Base-by-base conservation (phyloP, 2,329 filamentous ascomycete species). In the Trichoderma breve region DNA sequence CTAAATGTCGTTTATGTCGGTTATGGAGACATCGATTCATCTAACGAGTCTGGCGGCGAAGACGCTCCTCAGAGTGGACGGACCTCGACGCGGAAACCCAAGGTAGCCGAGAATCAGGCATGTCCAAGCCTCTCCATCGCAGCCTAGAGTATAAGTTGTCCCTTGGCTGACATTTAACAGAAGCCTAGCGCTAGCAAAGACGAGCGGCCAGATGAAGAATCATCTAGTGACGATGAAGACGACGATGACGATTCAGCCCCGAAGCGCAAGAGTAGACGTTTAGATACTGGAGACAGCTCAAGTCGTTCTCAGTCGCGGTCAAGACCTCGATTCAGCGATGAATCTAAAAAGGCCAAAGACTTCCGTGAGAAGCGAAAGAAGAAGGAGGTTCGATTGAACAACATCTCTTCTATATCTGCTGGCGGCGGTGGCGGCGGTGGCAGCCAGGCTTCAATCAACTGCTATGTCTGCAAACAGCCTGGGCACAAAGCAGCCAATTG, bases 321-420 rank as follows among this genome's bases (percentile, higher is more conserved):
- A 34, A 78, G 73, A 30, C 73, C 79, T 32, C 77, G 78, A 60
- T 75, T 75, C 34, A 76, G 63, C 64, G 24, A 73, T 14, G 79
- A 82, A 72, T 77, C 72, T 53, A 30, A 63, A 36, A 81, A 78
- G 43, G 81, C 81, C 7, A 83, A 85, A 74, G 84, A 88, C 74
- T 80, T 90, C 21, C 86, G 88, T 8, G 87, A 89, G 55, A 86
- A 87, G 77, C 84, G 89, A 58, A 86, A 88, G 76, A 89, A 89
- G 79, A 91, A 91, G 79, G 88, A 91, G 70, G 85, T 93, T 66
- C 90, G 91, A 73, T 81, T 93, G 71, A 91, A 91, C 77, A 85
- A 85, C 28, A 78, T 90, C 71, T 86, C 84, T 5, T 91, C 89
- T 1, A 88, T 93, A 61, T 92, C 90, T n/a, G 77, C 78, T 2